Percentiles rank a stretch among this genome's conserved stretches.
Conservation (phyloP, 1,139 yeast genomes). For the Yamadazyma membranifaciens region DNA sequence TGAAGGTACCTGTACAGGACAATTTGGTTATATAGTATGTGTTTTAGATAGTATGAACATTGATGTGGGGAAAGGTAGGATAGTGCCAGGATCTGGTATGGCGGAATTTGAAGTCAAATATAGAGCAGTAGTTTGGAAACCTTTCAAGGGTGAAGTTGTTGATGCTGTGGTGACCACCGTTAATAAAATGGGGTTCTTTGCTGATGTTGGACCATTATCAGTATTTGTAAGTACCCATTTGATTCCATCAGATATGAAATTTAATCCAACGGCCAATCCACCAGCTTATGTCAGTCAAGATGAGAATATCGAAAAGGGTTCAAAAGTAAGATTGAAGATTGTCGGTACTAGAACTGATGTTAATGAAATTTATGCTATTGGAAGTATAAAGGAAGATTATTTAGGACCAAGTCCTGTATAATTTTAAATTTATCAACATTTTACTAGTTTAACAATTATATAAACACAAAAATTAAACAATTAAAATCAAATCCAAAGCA, state of each 20-base stretch:
- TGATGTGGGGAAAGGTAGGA: constrained; percentile 92
- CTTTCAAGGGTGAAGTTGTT: constrained; percentile 97
- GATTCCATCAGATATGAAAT: constrained; percentile 91
- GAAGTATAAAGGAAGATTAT: constrained; percentile 95
- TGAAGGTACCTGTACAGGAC: constrained; percentile 99
- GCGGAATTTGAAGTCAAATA: constrained; percentile 97
- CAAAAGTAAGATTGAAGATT: constrained; percentile 88
- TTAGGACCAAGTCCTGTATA: constrained; percentile 72
- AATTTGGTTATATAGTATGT: constrained; percentile 95
- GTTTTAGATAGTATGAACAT: constrained; percentile 93
- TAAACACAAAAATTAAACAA: not conserved
- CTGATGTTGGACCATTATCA: constrained; percentile 95
- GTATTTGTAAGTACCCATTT: constrained; percentile 94
- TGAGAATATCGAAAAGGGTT: constrained; percentile 90
- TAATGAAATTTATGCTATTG: constrained; percentile 94
- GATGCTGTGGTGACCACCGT: constrained; percentile 95
- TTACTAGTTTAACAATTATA: not conserved
- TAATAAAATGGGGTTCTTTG: constrained; percentile 94
- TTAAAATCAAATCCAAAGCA: not conserved
- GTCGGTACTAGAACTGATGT: constrained; percentile 98
- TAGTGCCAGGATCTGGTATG: constrained; percentile 85
- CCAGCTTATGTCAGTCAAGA: constrained; percentile 98
- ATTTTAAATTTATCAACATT: not conserved
- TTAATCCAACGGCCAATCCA: constrained; percentile 94
- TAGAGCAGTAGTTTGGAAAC: constrained; percentile 97